A percentile compares a stretch with the other conserved stretches of the same genome.
phyloP scores from a whole-genome alignment of 2,329 filamentous ascomycete species.

The Xylaria sp. region DNA sequence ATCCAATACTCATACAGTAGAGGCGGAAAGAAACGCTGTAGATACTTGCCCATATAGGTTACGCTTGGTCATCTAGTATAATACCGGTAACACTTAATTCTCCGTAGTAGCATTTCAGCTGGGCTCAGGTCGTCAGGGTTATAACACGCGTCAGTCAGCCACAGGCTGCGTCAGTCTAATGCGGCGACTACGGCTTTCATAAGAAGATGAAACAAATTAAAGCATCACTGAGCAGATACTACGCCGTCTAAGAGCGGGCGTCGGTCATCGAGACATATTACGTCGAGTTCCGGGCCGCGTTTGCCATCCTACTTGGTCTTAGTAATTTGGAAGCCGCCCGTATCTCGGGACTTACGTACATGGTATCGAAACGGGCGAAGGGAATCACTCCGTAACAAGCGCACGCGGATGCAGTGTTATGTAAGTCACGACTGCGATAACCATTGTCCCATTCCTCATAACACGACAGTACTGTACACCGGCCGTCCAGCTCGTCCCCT shows the following conservation, averaged over 20 bases:
- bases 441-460: not conserved
- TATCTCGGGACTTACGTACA: constrained; percentile 3
- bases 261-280: constrained; percentile 15
- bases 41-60: not conserved
- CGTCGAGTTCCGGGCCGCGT: constrained; percentile 9
- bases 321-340: constrained; percentile 15
- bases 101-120: constrained; percentile 30
- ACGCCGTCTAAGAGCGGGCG: not conserved
- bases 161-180: constrained; percentile 14
- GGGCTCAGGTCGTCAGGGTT: constrained; percentile 16
- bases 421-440: constrained; percentile 9
- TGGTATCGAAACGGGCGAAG: constrained; percentile 11
- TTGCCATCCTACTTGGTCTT: constrained; percentile 17
- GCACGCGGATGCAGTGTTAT: not conserved
- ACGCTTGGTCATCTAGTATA: not conserved
- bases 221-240: not conserved
- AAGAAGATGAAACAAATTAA: constrained; percentile 11
- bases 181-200: constrained; percentile 4
- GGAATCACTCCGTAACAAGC: constrained; percentile 1
- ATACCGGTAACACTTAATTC: constrained; percentile 19
- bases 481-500: not conserved
- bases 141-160: constrained; percentile 20
- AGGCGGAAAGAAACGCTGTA: not conserved
- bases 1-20: not conserved
- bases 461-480: too few relatives aligned